Evolutionary conservation across 179 eudicot genomes (phyloP), one percentile per base, ranked within the genome.

Genomic region (Beta corolliflora): DNA sequence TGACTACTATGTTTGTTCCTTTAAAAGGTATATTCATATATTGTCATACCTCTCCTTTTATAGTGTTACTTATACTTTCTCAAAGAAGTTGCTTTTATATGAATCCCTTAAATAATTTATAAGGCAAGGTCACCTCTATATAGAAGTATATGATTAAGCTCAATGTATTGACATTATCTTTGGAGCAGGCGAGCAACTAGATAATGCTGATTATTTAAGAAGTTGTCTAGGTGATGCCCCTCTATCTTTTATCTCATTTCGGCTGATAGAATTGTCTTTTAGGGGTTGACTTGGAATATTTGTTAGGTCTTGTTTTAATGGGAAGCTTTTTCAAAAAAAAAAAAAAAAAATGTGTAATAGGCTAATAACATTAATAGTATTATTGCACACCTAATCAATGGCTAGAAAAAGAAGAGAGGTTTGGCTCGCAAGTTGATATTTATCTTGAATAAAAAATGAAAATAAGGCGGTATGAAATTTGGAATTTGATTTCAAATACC

Each of bases 211-310:
- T 71, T 36, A 2, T 53, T 7, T 79, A 15, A 41, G 45, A 9
- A 15, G 31, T 2, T 71, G 77, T 58, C 77, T 79, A 72, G 71
- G 52, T 60, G 71, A 70, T 72, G 54, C 15, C 77, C 70, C 77
- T 79, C 81, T 72, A 29, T 71, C 58, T 56, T 36, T 36, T n/a
- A 29, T 9, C 73, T 72, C n/a, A n/a, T 36, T n/a, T 7, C 58
- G 18, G 67, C 14, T 58, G 11, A 56, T 31, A 19, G 0, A 16
- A 58, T 44, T 76, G 25, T 59, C 44, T 19, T 19, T 76, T 45
- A 2, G 12, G 41, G 2, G 53, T 76, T 76, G 79, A 76, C 79
- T 76, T 61, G 54, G 16, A 45, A 36, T 60, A 60, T 74, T 55
- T 55, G 46, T 7, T 59, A 36, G 41, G 29, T 14, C 63, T 55